Conservation (phyloP, 371 early-diverging fungal genomes). For the Mucor racemosus region DNA sequence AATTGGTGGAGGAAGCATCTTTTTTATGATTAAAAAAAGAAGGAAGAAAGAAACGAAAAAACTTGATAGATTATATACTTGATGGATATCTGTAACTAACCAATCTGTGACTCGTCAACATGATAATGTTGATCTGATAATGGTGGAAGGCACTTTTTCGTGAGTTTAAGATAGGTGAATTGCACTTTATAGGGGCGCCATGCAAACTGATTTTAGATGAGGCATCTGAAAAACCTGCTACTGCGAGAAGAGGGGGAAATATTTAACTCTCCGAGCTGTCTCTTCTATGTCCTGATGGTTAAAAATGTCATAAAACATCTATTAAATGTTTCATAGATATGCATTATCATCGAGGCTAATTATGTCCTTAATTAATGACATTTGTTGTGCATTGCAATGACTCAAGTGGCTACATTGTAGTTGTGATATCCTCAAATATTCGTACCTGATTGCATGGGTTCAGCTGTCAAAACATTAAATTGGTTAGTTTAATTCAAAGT, state of each 20-base stretch:
- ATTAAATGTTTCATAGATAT: not conserved
- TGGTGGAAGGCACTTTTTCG: not conserved
- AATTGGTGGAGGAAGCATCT: constrained; percentile 71
- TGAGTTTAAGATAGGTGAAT: not conserved
- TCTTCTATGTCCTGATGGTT: too few species aligned
- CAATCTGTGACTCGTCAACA: not conserved
- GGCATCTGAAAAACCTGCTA: not conserved
- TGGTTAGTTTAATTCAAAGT: too few species aligned
- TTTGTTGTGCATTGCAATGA: too few species aligned
- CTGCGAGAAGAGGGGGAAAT: not conserved
- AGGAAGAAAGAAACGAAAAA: constrained; percentile 1
- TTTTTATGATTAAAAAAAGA: constrained; percentile 14
- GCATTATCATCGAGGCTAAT: not conserved
- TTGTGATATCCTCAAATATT: too few species aligned
- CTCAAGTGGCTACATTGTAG: too few species aligned
- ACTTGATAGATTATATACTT: not conserved
- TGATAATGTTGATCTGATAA: not conserved
- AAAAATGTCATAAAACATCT: not conserved
- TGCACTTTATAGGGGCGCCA: not conserved
- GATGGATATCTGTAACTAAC: not conserved
- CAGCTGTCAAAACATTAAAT: too few species aligned
- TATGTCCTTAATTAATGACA: too few species aligned
- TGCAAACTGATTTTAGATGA: not conserved
- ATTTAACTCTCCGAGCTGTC: not conserved
- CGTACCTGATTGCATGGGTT: too few species aligned